Percentiles rank a stretch among this genome's conserved stretches.
These are phyloP conservation scores for Entomortierella parvispora DNA, from an alignment of 192 early-diverging fungal species.

Conservation along the genomic window DNA sequence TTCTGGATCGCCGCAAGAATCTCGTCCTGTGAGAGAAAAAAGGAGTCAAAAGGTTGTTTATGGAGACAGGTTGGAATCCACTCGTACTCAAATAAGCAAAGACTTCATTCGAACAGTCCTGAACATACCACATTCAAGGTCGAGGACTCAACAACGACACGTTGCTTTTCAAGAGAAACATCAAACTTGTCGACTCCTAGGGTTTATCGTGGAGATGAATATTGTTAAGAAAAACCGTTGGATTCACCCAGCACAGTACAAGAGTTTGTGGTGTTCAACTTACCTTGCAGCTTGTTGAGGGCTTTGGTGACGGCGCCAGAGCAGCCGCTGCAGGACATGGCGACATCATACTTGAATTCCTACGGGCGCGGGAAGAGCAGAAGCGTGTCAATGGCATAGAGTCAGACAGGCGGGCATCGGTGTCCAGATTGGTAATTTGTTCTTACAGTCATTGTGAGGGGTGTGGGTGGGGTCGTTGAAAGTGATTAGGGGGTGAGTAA, in stretches of 20 bases:
- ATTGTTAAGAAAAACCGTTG: too few relatives aligned
- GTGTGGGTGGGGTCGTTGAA: background rate
- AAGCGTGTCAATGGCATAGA: background rate
- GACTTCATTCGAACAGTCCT: too few relatives aligned
- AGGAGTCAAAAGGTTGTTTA: background rate
- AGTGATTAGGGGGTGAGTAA: background rate
- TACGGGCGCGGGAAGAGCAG: background rate
- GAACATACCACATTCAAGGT: slow-evolving; percentile 20
- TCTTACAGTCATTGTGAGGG: slow-evolving; percentile 14
- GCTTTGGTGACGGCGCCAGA: slow-evolving; percentile 68
- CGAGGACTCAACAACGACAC: slow-evolving; percentile 60
- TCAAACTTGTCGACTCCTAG: slow-evolving; percentile 61
- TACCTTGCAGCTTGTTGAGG: slow-evolving; percentile 58
- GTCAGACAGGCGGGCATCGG: background rate
- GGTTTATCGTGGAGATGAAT: too few relatives aligned
- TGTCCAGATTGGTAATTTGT: background rate
- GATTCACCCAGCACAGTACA: background rate
- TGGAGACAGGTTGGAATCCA: background rate
- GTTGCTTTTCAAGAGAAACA: slow-evolving; percentile 66
- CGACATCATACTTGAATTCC: slow-evolving; percentile 69
- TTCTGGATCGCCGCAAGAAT: slow-evolving; percentile 51
- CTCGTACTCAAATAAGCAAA: too few relatives aligned
- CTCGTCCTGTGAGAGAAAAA: background rate
- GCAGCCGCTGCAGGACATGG: slow-evolving; percentile 74
- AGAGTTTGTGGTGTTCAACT: too few relatives aligned